Conservation (phyloP, 139 green algal genomes). For the Chlorella sorokiniana region DNA sequence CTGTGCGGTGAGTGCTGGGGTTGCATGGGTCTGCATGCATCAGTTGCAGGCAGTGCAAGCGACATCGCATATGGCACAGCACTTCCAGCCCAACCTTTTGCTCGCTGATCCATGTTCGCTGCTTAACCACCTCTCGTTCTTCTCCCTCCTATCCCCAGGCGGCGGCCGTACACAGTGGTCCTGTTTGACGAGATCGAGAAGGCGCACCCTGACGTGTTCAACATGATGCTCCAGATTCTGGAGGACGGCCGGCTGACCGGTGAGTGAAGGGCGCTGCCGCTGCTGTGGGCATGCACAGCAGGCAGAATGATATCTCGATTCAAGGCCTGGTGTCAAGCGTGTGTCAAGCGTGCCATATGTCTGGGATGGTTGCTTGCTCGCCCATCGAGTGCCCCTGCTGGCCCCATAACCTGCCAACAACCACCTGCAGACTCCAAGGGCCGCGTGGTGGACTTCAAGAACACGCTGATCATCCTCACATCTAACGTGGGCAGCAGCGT, state of each 20-base stretch:
- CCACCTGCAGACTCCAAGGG: slow-evolving; percentile 93
- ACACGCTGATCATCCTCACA: slow-evolving; percentile 99
- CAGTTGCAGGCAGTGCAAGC: too few species aligned
- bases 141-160: neutral
- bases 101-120: neutral
- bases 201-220: slow-evolving; percentile 99
- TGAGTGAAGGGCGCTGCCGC: too few species aligned
- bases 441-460: slow-evolving; percentile 99
- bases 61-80: too few species aligned
- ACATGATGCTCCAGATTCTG: slow-evolving; percentile 97
- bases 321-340: neutral
- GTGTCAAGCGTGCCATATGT: neutral
- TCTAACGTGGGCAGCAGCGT: slow-evolving; percentile 95
- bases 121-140: neutral
- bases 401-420: too few species aligned
- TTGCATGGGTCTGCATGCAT: too few species aligned
- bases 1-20: slow-evolving; percentile 65
- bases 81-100: too few species aligned
- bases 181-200: slow-evolving; percentile 99
- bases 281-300: too few species aligned
- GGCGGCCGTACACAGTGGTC: slow-evolving; percentile 98
- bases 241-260: slow-evolving; percentile 32
- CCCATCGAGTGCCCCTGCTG: too few species aligned
- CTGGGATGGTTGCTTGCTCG: too few species aligned
- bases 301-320: too few species aligned